These are phyloP conservation scores for Globisporangium uncinulatum DNA, from an alignment of 352 stramenopile species.

Conservation along the genomic window DNA sequence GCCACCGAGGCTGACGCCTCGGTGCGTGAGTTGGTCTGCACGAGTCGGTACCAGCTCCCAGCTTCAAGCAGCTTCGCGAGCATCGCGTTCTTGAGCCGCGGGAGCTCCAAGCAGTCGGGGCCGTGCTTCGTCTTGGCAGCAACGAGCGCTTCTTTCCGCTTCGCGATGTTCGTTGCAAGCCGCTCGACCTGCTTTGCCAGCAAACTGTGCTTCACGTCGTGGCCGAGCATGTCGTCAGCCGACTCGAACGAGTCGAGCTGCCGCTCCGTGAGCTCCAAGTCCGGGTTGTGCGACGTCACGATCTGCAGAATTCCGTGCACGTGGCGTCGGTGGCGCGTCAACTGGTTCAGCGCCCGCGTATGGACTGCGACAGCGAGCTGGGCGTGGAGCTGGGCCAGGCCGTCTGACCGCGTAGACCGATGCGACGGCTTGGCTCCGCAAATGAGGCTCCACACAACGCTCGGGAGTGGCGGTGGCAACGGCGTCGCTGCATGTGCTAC, in stretches of 20 bases:
- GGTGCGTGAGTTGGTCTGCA: slow-evolving; percentile 73
- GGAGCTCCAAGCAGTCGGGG: slow-evolving; percentile 52
- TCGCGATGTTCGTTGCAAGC: slow-evolving; percentile 31
- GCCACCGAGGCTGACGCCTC: slow-evolving; percentile 19
- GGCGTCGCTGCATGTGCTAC: slow-evolving; percentile 24
- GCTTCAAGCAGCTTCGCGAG: slow-evolving; percentile 70
- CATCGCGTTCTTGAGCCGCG: slow-evolving; percentile 56
- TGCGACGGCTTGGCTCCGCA: slow-evolving; percentile 37
- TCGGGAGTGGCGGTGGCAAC: slow-evolving; percentile 10
- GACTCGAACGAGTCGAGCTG: slow-evolving; percentile 80
- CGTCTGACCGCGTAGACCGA: slow-evolving; percentile 34
- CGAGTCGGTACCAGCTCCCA: slow-evolving; percentile 79
- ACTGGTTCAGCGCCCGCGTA: slow-evolving; percentile 69
- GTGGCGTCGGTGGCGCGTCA: slow-evolving; percentile 74
- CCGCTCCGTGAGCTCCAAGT: slow-evolving; percentile 72
- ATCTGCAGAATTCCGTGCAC: slow-evolving; percentile 77
- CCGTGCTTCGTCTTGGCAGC: slow-evolving; percentile 61
- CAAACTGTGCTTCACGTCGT: slow-evolving; percentile 73
- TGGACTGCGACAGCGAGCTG: slow-evolving; percentile 48
- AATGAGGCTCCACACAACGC: slow-evolving; percentile 57
- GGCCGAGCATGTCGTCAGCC: slow-evolving; percentile 57
- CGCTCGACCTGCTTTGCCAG: slow-evolving; percentile 54
- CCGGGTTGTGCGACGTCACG: slow-evolving; percentile 70
- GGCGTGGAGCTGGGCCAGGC: slow-evolving; percentile 48
- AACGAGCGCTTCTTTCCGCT: slow-evolving; percentile 41